These are phyloP conservation scores for Lichtheimia ornata DNA, from an alignment of 371 early-diverging fungal species.

Conservation along the genomic window DNA sequence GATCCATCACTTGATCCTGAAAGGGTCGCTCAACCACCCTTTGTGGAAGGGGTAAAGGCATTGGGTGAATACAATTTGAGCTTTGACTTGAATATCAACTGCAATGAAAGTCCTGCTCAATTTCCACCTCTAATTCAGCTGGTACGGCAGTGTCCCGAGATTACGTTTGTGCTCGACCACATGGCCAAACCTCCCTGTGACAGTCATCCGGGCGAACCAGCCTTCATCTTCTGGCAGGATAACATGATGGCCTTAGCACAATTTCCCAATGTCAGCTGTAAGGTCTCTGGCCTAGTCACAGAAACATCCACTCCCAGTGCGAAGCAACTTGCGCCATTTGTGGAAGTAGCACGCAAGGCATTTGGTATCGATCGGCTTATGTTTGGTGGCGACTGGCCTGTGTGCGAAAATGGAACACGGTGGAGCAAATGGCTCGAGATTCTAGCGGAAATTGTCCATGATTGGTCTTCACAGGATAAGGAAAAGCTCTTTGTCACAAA, in stretches of 20 bases:
- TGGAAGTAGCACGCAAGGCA: slow-evolving; percentile 29
- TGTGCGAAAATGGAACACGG: slow-evolving; percentile 20
- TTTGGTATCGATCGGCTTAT: slow-evolving; percentile 47
- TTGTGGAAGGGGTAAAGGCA: slow-evolving; percentile 31
- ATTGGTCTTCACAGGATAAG: slow-evolving; percentile 37
- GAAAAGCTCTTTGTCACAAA: slow-evolving; percentile 38
- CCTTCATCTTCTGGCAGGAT: slow-evolving; percentile 33
- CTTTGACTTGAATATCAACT: slow-evolving; percentile 45
- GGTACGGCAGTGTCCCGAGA: slow-evolving; percentile 39
- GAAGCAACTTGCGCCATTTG: slow-evolving; percentile 34
- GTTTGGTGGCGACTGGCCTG: slow-evolving; percentile 52
- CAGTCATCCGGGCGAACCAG: slow-evolving; percentile 23
- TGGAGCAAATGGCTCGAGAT: slow-evolving; percentile 40
- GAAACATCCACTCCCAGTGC: slow-evolving; percentile 21
- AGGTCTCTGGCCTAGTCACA: slow-evolving; percentile 43
- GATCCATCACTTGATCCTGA: slow-evolving; percentile 33
- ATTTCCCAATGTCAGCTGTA: slow-evolving; percentile 37
- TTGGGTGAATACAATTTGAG: slow-evolving; percentile 31
- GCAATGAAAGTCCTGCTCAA: slow-evolving; percentile 34
- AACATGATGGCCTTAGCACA: slow-evolving; percentile 25
- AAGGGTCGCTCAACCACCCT: slow-evolving; percentile 21
- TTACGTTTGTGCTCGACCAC: slow-evolving; percentile 48
- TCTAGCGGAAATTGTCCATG: slow-evolving; percentile 21
- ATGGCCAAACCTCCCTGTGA: slow-evolving; percentile 53
- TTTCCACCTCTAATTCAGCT: slow-evolving; percentile 38